A percentile compares a stretch with the other conserved stretches of the same genome.
Evolutionary conservation across 176 grass and related monocot species (phyloP).

Genomic region (Oryza meyeriana): DNA sequence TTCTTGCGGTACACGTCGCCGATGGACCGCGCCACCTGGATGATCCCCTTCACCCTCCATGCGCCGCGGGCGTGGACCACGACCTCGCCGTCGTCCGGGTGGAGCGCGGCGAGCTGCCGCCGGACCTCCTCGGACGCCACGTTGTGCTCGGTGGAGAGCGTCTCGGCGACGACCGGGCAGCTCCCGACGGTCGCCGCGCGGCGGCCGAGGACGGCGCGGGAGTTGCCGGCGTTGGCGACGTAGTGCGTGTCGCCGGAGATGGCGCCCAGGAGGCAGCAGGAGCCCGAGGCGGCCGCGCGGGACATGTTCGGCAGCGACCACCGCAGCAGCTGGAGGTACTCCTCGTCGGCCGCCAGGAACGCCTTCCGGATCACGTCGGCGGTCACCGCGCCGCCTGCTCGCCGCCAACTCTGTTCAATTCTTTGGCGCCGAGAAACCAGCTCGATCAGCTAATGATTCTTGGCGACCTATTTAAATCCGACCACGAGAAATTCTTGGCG

Average conservation of each 20-base stretch:
- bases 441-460: not conserved
- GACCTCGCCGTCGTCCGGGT: constrained; percentile 25
- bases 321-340: constrained; percentile 29
- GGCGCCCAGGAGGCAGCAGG: constrained; percentile 47
- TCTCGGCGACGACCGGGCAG: not conserved
- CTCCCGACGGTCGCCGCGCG: not conserved
- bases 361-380: constrained; percentile 33
- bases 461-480: no score
- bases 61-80: constrained; percentile 4
- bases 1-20: constrained; percentile 31
- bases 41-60: constrained; percentile 36
- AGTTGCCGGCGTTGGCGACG: constrained; percentile 49
- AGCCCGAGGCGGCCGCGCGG: constrained; percentile 14
- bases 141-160: constrained; percentile 48
- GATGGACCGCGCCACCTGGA: constrained; percentile 39
- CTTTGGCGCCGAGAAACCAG: not conserved
- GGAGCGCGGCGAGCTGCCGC: constrained; percentile 24
- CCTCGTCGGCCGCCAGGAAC: constrained; percentile 40
- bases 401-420: constrained; percentile 11
- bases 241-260: constrained; percentile 32
- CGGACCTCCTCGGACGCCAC: not conserved
- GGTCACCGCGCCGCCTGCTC: not conserved
- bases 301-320: constrained; percentile 16
- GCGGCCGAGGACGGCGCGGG: constrained; percentile 40
- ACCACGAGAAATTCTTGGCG: no score